Conservation (phyloP, 176 grass and related monocot genomes). For the Rhynchospora breviuscula region DNA sequence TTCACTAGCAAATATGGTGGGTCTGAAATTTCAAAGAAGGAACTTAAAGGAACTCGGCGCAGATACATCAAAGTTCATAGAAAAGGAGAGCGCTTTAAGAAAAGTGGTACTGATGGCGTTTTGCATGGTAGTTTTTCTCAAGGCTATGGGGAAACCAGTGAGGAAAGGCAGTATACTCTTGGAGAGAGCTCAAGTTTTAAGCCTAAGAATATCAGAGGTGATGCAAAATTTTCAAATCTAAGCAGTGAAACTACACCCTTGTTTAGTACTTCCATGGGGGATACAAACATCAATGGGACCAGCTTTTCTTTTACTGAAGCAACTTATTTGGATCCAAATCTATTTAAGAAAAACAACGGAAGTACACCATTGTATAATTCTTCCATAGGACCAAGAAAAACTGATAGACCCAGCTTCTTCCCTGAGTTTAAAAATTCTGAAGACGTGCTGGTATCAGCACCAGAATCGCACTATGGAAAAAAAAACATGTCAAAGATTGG, state of each 20-base stretch:
- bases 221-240: background rate
- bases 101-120: background rate
- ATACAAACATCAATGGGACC: background rate
- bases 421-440: background rate
- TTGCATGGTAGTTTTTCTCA: background rate
- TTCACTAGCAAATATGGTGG: slow-evolving; percentile 15
- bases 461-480: background rate
- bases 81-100: background rate
- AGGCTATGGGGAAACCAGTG: background rate
- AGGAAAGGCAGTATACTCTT: slow-evolving; percentile 1
- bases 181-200: background rate
- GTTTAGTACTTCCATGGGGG: background rate
- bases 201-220: background rate
- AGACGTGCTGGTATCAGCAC: background rate
- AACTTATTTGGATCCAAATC: slow-evolving; percentile 13
- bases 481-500: background rate
- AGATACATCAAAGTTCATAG: slow-evolving; percentile 8
- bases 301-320: background rate
- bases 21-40: background rate
- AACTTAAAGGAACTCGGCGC: background rate
- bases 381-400: background rate
- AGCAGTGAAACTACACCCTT: background rate
- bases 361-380: background rate
- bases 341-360: background rate
- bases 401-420: background rate